Base-by-base conservation (phyloP, 805 yeast genomes). In the Candida schatavii region DNA sequence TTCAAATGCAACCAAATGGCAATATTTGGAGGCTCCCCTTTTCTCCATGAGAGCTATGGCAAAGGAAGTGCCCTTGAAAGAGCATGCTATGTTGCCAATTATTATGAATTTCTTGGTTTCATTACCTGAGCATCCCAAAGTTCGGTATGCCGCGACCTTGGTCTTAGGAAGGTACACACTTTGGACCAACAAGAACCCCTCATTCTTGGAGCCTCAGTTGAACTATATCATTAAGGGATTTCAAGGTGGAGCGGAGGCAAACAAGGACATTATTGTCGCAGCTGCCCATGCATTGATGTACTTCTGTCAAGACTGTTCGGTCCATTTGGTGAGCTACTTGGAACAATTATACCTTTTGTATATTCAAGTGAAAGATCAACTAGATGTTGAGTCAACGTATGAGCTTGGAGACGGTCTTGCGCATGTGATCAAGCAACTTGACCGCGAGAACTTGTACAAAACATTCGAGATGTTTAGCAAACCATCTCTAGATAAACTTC, bases 121-220 rank as follows among this genome's bases (percentile, higher is more conserved):
- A 54, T 67, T 88, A 41, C 96, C 97, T 0, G 91, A 87, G 50
- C 89, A 88, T 55, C 81, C 85, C 17, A 87, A 88, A 57, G 80
- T 93, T 39, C 75, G 96, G 59, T 93, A 91, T 57, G 95, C 98
- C 5, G 89, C 96, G 1, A 88, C 96, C 0, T 72, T 93, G 55
- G 96, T 93, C 1, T 68, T 93, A 31, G 98, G 99, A n/a, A 75
- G 99, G 53, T 93, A 93, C 61, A 87, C 98, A 2, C 88, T 85
- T 64, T 93, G 99, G 97, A 88, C 98, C 0, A 70, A 89, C 3
- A 75, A 80, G 50, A 95, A 93, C 62, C 89, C 95, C 3, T 83
- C 85, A 46, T 84, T 73, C 52, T 70, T 95, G 45, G 93, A 87
- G 61, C 75, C 81, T 37, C 96, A 90, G 61, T 72, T 93, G 43